Percentiles rank a stretch among this genome's conserved stretches.
Conservation (phyloP, 2,329 filamentous ascomycete genomes). For the Pseudofabraea citricarpa region DNA sequence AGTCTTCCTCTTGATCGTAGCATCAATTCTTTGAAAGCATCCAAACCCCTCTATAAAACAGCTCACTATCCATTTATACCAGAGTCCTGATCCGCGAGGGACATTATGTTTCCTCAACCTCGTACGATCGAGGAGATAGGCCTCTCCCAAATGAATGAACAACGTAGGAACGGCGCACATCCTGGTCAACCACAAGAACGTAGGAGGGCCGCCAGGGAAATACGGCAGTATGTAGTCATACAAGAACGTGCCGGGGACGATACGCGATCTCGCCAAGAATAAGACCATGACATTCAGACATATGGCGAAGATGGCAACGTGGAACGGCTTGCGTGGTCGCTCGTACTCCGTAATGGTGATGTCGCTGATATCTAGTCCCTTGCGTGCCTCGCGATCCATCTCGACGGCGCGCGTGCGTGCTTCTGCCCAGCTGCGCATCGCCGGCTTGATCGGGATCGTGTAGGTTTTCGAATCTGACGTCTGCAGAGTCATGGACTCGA, state of each 20-base stretch:
- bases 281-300: constrained; percentile 50
- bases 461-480: constrained; percentile 42
- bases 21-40: constrained; percentile 47
- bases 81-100: constrained; percentile 35
- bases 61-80: constrained; percentile 50
- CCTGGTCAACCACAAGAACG: constrained; percentile 55
- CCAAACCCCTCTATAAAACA: constrained; percentile 50
- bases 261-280: constrained; percentile 43
- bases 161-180: constrained; percentile 55
- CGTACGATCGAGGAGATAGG: constrained; percentile 44
- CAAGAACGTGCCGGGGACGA: constrained; percentile 45
- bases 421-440: constrained; percentile 63
- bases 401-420: constrained; percentile 66
- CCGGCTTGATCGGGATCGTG: constrained; percentile 62
- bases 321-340: constrained; percentile 27
- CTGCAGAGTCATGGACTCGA: constrained; percentile 56
- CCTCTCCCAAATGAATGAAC: constrained; percentile 61
- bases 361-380: constrained; percentile 51
- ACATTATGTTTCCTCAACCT: constrained; percentile 45
- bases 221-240: constrained; percentile 45
- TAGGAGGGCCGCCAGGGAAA: constrained; percentile 53
- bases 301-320: constrained; percentile 48
- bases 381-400: constrained; percentile 60
- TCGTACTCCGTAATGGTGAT: constrained; percentile 35
- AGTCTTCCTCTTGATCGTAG: constrained; percentile 38